Evolutionary conservation across 768 basidiomycete species (phyloP), one percentile per base, ranked within the genome.

Genomic region (Boletus sensibilis): DNA sequence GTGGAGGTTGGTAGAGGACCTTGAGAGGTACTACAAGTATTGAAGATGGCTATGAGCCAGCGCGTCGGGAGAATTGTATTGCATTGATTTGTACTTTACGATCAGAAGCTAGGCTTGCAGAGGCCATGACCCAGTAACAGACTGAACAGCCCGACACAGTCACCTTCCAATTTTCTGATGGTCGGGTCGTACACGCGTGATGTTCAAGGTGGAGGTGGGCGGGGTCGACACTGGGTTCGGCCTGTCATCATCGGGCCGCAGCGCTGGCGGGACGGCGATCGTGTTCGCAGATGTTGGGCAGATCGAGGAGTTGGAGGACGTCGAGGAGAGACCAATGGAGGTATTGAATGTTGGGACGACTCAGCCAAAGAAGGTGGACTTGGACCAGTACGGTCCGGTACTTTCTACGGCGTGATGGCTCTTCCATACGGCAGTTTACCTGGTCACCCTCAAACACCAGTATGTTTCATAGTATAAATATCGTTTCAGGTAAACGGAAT

Each of bases 181-280:
- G n/a, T n/a, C n/a, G n/a, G n/a, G n/a, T n/a, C n/a, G 29, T 48
- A 60, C 3, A 50, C 35, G 5, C 29, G 20, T 1, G 49, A 59
- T 21, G 11, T 29, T 6, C 43, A 35, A 20, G 44, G 44, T n/a
- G 29, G 25, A 12, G 20, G 23, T 13, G 49, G 29, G 11, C 11
- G 23, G 25, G 5, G 35, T 53, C 10, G 55, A 56, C 44, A 53
- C 50, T 16, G 50, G 31, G 6, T 53, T 56, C 31, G 44, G 56
- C 8, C 42, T 53, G 10, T 27, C 31, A 10, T 7, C 39, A 12
- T 6, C 20, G 3, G 23, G 23, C 33, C 11, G 2, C 2, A 43
- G 23, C 16, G 43, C 11, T 16, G 10, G 5, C 13, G 1, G 20
- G 11, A 27, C n/a, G 2, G 16, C 25, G 12, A 57, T 47, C 4